phyloP scores from a whole-genome alignment of 2,329 filamentous ascomycete species.

The Colletotrichum musicola region DNA sequence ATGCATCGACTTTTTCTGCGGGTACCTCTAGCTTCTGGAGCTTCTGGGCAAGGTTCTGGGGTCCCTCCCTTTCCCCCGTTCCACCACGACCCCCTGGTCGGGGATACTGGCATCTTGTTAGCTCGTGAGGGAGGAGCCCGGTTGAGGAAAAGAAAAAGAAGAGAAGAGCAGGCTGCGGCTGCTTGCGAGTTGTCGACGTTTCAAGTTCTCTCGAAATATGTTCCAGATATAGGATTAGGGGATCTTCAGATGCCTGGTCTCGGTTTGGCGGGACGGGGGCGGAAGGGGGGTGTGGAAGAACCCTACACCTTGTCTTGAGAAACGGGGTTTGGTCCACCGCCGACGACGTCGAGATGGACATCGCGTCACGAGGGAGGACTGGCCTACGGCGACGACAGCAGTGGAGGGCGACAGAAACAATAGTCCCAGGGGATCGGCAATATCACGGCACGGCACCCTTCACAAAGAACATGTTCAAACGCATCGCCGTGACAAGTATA shows the following conservation, averaged over 20 bases:
- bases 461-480: no score
- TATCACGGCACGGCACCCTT: no score
- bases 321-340: not conserved
- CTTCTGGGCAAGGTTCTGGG: not conserved
- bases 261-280: not conserved
- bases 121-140: no score
- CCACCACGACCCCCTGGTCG: no score
- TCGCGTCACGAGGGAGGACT: no score
- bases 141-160: no score
- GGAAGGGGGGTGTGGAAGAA: not conserved
- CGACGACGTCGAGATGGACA: not conserved
- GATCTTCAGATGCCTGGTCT: constrained; percentile 1
- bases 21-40: constrained; percentile 16
- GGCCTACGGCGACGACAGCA: no score
- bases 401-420: no score
- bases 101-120: no score
- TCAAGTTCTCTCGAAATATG: constrained; percentile 27
- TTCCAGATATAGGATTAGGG: constrained; percentile 1
- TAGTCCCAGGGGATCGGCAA: no score
- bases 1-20: constrained; percentile 16
- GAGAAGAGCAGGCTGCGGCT: no score
- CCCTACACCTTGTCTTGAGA: constrained; percentile 8
- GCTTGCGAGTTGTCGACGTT: constrained; percentile 17
- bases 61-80: not conserved
- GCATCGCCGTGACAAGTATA: no score